Evolutionary conservation across 768 basidiomycete genomes (phyloP).

Genomic region (Tulasnella sp.): DNA sequence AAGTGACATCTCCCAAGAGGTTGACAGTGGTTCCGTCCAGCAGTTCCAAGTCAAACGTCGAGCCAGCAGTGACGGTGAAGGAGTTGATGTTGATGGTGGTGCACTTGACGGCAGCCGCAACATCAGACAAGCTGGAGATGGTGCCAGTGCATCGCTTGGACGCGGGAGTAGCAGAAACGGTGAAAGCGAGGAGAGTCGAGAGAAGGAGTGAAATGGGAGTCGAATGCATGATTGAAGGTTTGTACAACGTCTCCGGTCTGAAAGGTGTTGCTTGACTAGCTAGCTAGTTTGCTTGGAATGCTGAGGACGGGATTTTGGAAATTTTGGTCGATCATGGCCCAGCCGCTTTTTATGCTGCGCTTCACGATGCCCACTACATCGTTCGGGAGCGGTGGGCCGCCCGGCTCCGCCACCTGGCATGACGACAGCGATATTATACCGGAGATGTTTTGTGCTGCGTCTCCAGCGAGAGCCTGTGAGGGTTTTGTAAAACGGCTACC

Average conservation of each 20-base stretch:
- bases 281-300: neutral
- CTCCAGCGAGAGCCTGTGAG: neutral
- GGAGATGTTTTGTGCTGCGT: neutral
- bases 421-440: neutral
- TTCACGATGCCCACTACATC: neutral
- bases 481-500: neutral
- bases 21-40: conserved; percentile 43
- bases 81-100: conserved; percentile 41
- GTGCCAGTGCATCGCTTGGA: conserved; percentile 31
- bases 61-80: conserved; percentile 31
- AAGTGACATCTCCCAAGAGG: conserved; percentile 46
- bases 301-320: neutral
- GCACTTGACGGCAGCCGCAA: conserved; percentile 41
- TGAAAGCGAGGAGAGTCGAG: conserved; percentile 4
- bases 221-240: conserved; percentile 2
- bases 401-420: neutral
- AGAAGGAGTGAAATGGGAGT: conserved; percentile 7
- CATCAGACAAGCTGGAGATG: conserved; percentile 42
- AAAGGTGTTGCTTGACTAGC: neutral
- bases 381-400: neutral
- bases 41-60: conserved; percentile 38
- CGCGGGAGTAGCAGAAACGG: neutral
- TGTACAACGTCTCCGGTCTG: neutral
- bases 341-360: neutral
- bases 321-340: neutral